phyloP scores from a whole-genome alignment of 805 yeast species.

The Wickerhamia fluorescens region DNA sequence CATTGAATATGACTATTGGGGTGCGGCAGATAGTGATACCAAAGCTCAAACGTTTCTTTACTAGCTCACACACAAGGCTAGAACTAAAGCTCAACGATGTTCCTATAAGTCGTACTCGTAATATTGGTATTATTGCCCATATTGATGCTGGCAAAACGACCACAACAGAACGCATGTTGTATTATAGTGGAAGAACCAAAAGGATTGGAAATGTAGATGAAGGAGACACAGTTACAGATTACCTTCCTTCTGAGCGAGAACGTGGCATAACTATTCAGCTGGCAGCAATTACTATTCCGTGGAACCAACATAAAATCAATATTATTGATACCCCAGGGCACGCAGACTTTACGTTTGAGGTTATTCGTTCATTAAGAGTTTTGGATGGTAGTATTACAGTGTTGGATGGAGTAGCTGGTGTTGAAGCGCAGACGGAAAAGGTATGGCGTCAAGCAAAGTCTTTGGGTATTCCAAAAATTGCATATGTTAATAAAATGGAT shows the following conservation, averaged over 20 bases:
- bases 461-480: conserved; percentile 63
- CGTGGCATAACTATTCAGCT: conserved; percentile 95
- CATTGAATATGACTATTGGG: too few species aligned
- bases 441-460: conserved; percentile 86
- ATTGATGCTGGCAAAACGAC: conserved; percentile 99
- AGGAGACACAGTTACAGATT: conserved; percentile 96
- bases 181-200: conserved; percentile 71
- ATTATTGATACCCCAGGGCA: conserved; percentile 97
- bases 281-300: conserved; percentile 88
- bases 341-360: conserved; percentile 96
- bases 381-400: conserved; percentile 92
- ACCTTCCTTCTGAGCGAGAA: conserved; percentile 78
- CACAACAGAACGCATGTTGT: conserved; percentile 94
- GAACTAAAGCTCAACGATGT: conserved; percentile 24
- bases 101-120: conserved; percentile 45
- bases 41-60: too few species aligned
- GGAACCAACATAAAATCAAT: conserved; percentile 74
- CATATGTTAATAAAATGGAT: conserved; percentile 93
- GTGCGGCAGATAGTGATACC: too few species aligned
- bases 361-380: conserved; percentile 79
- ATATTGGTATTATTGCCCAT: conserved; percentile 97
- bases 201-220: conserved; percentile 90
- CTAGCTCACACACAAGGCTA: too few species aligned
- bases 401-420: conserved; percentile 94
- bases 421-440: conserved; percentile 95